These are phyloP conservation scores for Penicilliopsis zonata DNA, from an alignment of 495 filamentous ascomycete species.

Conservation along the genomic window DNA sequence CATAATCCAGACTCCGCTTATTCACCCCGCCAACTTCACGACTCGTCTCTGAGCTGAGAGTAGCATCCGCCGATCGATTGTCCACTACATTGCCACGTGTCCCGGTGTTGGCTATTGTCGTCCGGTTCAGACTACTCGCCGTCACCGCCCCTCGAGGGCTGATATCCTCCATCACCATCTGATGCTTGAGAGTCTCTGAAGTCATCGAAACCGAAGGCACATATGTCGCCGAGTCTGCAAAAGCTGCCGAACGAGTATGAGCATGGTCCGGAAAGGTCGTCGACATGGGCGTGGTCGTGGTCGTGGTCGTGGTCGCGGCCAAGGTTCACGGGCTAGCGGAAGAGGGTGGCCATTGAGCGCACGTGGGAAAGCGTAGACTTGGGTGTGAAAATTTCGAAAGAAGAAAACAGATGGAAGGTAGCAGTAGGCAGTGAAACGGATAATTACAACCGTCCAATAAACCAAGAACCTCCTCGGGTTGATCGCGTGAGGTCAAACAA, in stretches of 20 bases:
- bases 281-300: conserved; percentile 14
- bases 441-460: background rate
- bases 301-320: background rate
- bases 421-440: background rate
- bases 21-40: conserved; percentile 28
- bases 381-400: background rate
- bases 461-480: conserved; percentile 1
- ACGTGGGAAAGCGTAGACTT: background rate
- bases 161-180: conserved; percentile 19
- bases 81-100: background rate
- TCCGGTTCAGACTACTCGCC: conserved; percentile 5
- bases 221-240: conserved; percentile 3
- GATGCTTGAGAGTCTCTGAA: conserved; percentile 6
- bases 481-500: conserved; percentile 4
- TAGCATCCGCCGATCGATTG: conserved; percentile 2
- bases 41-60: conserved; percentile 2
- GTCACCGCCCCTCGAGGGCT: conserved; percentile 16
- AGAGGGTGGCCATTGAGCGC: conserved; percentile 10
- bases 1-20: conserved; percentile 73
- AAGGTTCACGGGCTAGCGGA: conserved; percentile 23
- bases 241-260: conserved; percentile 7
- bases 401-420: background rate
- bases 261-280: conserved; percentile 20
- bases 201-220: conserved; percentile 1
- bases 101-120: background rate